Percentiles rank a stretch among this genome's conserved stretches.
Evolutionary conservation across 2,329 filamentous ascomycete species (phyloP).

Genomic region (Plectosphaerella cucumerina): DNA sequence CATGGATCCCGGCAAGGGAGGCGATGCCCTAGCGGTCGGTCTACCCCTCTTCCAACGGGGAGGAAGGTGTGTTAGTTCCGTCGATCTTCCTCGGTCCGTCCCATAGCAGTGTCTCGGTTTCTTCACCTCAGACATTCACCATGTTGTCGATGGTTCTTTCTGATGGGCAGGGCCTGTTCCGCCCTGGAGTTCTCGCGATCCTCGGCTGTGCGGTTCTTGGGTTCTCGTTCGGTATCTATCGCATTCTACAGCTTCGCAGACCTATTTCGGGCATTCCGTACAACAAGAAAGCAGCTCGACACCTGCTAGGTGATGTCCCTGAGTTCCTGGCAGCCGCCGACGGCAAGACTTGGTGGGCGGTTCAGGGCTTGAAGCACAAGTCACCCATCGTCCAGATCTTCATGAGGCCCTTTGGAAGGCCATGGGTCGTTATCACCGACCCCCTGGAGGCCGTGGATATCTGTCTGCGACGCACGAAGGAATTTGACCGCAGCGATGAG

Average conservation of each 20-base stretch:
- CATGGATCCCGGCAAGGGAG: no score
- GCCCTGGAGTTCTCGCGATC: no score
- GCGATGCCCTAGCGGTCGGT: no score
- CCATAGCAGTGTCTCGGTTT: no score
- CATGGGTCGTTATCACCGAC: constrained; percentile 26
- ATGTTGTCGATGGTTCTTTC: no score
- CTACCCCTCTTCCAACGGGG: no score
- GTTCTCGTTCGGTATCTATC: neutral
- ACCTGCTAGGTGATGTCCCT: constrained; percentile 18
- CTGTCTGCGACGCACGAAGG: constrained; percentile 21
- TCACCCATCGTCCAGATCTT: constrained; percentile 28
- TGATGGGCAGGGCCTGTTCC: no score
- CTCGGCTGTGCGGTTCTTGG: no score
- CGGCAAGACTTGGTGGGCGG: constrained; percentile 17
- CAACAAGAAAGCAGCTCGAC: constrained; percentile 12
- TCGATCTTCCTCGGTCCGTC: no score
- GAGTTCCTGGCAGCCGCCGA: constrained; percentile 4
- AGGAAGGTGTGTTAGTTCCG: no score
- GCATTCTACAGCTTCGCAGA: constrained; percentile 14
- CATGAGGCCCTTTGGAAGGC: constrained; percentile 23
- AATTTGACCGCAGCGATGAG: constrained; percentile 25
- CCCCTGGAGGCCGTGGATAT: constrained; percentile 29
- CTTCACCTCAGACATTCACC: no score
- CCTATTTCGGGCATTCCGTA: constrained; percentile 24
- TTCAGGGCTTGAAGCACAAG: constrained; percentile 18